phyloP scores from a whole-genome alignment of 192 early-diverging fungal genomes.

The Linderina pennispora region DNA sequence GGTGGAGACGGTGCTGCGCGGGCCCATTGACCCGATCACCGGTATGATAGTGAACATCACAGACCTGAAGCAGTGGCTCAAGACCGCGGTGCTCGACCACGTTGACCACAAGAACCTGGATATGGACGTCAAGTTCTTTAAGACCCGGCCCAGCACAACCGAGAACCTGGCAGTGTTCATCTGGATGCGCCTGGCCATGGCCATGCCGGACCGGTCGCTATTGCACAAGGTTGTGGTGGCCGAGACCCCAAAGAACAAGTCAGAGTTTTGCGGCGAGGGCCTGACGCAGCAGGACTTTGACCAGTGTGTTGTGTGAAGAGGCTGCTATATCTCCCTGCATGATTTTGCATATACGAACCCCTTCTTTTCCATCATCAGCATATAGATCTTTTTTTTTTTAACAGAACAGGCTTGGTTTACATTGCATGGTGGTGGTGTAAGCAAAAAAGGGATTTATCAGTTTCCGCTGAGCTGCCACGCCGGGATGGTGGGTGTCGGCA shows the following conservation, averaged over 20 bases:
- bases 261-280: slow-evolving; percentile 35
- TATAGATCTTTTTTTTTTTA: too few relatives aligned
- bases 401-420: too few relatives aligned
- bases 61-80: slow-evolving; percentile 74
- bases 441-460: too few relatives aligned
- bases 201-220: slow-evolving; percentile 25
- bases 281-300: slow-evolving; percentile 21
- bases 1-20: slow-evolving; percentile 34
- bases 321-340: not conserved
- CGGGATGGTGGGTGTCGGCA: slow-evolving; percentile 48
- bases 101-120: slow-evolving; percentile 90
- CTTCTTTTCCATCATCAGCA: too few relatives aligned
- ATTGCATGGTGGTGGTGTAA: too few relatives aligned
- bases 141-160: slow-evolving; percentile 61
- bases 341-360: not conserved
- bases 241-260: slow-evolving; percentile 44
- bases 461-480: slow-evolving; percentile 75
- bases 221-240: slow-evolving; percentile 32
- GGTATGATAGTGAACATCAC: slow-evolving; percentile 87
- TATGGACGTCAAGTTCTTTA: slow-evolving; percentile 73
- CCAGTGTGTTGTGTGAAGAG: slow-evolving; percentile 10
- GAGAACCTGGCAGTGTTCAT: slow-evolving; percentile 88
- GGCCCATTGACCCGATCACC: slow-evolving; percentile 58
- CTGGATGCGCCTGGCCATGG: slow-evolving; percentile 52
- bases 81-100: slow-evolving; percentile 62